Evolutionary conservation across 2,329 filamentous ascomycete genomes (phyloP), one percentile per base, ranked within the genome.

Genomic region (Colletotrichum filicis): DNA sequence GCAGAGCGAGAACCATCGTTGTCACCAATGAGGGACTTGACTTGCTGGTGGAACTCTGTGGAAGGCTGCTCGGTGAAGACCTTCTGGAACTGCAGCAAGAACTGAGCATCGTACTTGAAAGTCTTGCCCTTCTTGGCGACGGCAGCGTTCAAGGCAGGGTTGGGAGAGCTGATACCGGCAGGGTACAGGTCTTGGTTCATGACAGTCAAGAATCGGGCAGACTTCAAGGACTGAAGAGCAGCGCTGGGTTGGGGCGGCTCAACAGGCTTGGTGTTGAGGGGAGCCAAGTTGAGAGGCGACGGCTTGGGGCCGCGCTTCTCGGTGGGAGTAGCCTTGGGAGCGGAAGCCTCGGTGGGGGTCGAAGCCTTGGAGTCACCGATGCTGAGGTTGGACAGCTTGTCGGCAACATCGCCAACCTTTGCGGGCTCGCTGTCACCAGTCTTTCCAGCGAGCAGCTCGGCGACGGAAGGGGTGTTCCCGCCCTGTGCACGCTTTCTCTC

Each of bases 11-110:
- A 84, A 72, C 90, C 89, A 71, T 93, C 91, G 49, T 87, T 87
- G 76, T 98, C 95, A 71, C 96, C 96, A 76, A 99, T 92, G 83
- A 86, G 93, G 88, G 84, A 93, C 92, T 89, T 96, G 89, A 99
- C 92, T 79, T 97, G 95, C 76, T 92, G 89, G 80, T 97, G 94
- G 91, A 98, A 99, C 80, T 98, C 96, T 56, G 95, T 84, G 0
- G 95, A 97, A 16, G 97, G 97, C 85, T 98, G 97, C 87, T 99
- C 97, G 75, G 95, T 97, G 85, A 98, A 99, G 24, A 98, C 95
- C 78, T 91, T 91, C 85, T 98, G 94, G 88, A 99, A 99, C 81
- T 99, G 97, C 35, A 99, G 88, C 84, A 99, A 87, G 87, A 99
- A 99, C 78, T 93, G 92, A 79, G 95, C 94, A 84, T 98, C 95